Conservation (phyloP, 768 basidiomycete genomes). For the Boletellus ananiceps region DNA sequence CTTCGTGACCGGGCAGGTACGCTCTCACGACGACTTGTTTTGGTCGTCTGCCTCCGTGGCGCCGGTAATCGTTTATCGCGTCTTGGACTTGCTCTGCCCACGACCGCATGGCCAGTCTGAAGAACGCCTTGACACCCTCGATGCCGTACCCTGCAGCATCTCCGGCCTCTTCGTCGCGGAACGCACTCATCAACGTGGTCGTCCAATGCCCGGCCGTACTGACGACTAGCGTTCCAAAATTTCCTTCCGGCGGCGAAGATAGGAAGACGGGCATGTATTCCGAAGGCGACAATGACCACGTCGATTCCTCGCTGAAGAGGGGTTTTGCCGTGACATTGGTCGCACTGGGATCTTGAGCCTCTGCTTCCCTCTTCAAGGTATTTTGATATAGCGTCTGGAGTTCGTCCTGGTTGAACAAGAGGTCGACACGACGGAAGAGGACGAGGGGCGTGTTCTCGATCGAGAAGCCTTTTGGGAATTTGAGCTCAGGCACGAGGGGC, state of each 20-base stretch:
- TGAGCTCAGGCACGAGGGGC: constrained; percentile 28
- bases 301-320: constrained; percentile 53
- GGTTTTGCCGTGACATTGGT: constrained; percentile 25
- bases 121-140: constrained; percentile 51
- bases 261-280: constrained; percentile 53
- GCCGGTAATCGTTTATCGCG: constrained; percentile 35
- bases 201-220: constrained; percentile 73
- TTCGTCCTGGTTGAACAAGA: constrained; percentile 48
- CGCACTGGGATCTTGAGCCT: constrained; percentile 9
- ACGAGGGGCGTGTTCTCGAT: constrained; percentile 56
- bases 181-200: constrained; percentile 45
- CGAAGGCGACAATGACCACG: constrained; percentile 49
- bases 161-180: constrained; percentile 30
- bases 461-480: constrained; percentile 50
- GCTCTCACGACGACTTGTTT: constrained; percentile 53
- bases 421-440: constrained; percentile 61
- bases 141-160: constrained; percentile 44
- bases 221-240: constrained; percentile 59
- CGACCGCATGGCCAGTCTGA: constrained; percentile 48
- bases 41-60: constrained; percentile 22
- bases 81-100: constrained; percentile 54
- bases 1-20: constrained; percentile 63
- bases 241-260: constrained; percentile 39
- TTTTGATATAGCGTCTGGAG: constrained; percentile 42
- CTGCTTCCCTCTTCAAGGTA: constrained; percentile 15